phyloP scores from a whole-genome alignment of 306 rosid species.

The Vigna unguiculata region DNA sequence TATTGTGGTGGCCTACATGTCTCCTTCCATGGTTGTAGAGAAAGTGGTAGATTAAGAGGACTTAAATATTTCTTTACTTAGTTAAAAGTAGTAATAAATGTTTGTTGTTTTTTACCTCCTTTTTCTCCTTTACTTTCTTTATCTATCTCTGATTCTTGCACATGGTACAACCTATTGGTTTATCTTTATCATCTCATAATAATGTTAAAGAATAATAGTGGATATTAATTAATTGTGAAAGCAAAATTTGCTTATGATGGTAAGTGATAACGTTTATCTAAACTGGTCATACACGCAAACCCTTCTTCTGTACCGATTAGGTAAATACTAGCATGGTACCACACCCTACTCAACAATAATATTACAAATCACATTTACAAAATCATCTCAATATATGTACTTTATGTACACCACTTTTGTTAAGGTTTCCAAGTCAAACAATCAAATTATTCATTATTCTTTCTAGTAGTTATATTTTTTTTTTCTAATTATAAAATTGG shows the following conservation, averaged over 20 bases:
- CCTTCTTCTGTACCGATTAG: background rate
- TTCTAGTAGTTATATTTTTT: background rate
- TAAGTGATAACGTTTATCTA: background rate
- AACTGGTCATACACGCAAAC: slow-evolving; percentile 13
- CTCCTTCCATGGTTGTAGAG: too few relatives aligned
- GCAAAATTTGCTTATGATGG: background rate
- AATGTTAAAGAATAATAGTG: slow-evolving; percentile 4
- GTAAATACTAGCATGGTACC: slow-evolving; percentile 6
- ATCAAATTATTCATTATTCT: background rate
- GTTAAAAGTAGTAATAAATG: background rate
- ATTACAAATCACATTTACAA: background rate
- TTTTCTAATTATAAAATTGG: too few relatives aligned
- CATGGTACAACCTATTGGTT: background rate
- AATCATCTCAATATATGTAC: background rate
- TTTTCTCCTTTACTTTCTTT: background rate
- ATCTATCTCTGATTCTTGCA: background rate
- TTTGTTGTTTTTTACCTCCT: background rate
- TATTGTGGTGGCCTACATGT: too few relatives aligned
- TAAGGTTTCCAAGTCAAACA: background rate
- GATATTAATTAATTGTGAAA: slow-evolving; percentile 5
- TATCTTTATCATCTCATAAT: background rate
- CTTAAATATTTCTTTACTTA: background rate
- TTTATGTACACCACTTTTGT: background rate
- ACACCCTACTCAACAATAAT: background rate
- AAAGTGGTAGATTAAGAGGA: too few relatives aligned